Evolutionary conservation across 1,139 yeast species (phyloP).

Genomic region (Suhomyces terraborum): DNA sequence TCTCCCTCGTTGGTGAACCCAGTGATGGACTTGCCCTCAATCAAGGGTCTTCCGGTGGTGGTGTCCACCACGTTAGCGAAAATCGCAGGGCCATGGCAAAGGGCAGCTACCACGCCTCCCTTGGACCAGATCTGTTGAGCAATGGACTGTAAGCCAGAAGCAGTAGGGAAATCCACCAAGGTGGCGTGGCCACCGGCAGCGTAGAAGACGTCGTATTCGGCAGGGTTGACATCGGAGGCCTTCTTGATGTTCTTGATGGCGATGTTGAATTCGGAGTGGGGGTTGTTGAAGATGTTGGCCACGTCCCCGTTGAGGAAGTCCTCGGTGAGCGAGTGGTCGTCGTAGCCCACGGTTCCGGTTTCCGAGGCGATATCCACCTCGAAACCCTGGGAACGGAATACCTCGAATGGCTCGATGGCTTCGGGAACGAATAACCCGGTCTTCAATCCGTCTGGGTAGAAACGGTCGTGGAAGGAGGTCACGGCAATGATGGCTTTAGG

Average conservation of each 20-base stretch:
- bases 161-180: constrained; percentile 25
- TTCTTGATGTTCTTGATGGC: constrained; percentile 20
- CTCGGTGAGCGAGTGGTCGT: constrained; percentile 21
- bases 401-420: constrained; percentile 25
- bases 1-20: constrained; percentile 28
- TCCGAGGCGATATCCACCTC: constrained; percentile 27
- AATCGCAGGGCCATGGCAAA: constrained; percentile 27
- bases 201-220: constrained; percentile 23
- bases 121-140: constrained; percentile 20
- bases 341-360: constrained; percentile 26
- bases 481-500: constrained; percentile 23
- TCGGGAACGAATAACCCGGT: constrained; percentile 24
- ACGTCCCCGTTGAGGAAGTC: constrained; percentile 21
- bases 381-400: constrained; percentile 18
- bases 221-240: constrained; percentile 20
- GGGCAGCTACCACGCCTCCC: constrained; percentile 26
- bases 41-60: constrained; percentile 20
- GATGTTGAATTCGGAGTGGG: constrained; percentile 19
- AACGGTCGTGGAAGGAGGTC: constrained; percentile 22
- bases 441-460: constrained; percentile 23
- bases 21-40: constrained; percentile 22
- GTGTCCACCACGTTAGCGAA: constrained; percentile 20
- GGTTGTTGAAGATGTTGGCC: constrained; percentile 16
- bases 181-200: constrained; percentile 30
- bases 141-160: constrained; percentile 20